phyloP scores from a whole-genome alignment of 345 rosid species.

The Eucalyptus pauciflora region DNA sequence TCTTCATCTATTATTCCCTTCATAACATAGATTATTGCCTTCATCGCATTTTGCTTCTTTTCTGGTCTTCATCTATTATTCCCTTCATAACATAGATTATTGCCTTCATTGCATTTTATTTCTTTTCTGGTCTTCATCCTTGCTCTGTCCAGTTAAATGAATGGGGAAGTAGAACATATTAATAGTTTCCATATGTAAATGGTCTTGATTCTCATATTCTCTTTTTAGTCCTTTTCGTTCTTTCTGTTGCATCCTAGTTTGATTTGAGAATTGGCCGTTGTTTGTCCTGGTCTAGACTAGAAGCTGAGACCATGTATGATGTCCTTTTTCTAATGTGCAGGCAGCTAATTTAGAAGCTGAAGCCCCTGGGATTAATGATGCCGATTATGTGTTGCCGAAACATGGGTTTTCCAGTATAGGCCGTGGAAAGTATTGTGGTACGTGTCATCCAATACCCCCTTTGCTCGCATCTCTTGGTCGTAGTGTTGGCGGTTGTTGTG shows the following conservation, averaged over 20 bases:
- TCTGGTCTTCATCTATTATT: neutral
- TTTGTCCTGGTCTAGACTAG: neutral
- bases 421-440: conserved; percentile 84
- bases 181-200: neutral
- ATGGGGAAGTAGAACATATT: neutral
- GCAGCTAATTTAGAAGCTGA: conserved; percentile 82
- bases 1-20: neutral
- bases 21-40: neutral
- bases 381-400: conserved; percentile 54
- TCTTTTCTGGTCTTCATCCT: neutral
- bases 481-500: neutral
- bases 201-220: neutral
- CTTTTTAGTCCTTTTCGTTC: neutral
- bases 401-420: conserved; percentile 63
- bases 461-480: neutral
- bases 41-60: neutral
- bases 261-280: neutral
- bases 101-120: neutral
- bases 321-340: conserved; percentile 21
- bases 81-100: neutral
- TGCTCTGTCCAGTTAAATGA: neutral
- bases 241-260: neutral
- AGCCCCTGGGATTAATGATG: conserved; percentile 52
- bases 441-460: neutral
- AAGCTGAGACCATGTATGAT: neutral